These are phyloP conservation scores for Lithospermum erythrorhizon DNA, from an alignment of 257 asterid species.

Conservation along the genomic window DNA sequence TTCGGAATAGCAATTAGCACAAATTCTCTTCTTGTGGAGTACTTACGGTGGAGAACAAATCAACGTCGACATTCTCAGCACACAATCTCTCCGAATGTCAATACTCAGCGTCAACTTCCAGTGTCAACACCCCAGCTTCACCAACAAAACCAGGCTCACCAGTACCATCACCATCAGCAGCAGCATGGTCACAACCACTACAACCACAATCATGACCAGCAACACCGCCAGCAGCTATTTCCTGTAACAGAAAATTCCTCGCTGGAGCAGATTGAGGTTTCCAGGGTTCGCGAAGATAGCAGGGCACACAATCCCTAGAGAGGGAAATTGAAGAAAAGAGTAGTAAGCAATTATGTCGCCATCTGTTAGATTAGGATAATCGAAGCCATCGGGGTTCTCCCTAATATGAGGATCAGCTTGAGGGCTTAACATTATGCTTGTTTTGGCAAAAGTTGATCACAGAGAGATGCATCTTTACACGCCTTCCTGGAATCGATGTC, in stretches of 20 bases:
- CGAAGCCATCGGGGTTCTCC: not conserved
- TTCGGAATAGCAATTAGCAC: constrained; percentile 90
- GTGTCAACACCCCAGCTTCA: constrained; percentile 11
- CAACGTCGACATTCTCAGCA: constrained; percentile 29
- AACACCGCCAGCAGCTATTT: constrained; percentile 22
- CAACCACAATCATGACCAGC: constrained; percentile 2
- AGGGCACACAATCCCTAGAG: constrained; percentile 18
- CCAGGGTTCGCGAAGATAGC: constrained; percentile 22
- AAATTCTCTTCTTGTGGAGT: constrained; percentile 81
- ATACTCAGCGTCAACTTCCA: constrained; percentile 1
- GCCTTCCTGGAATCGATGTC: too few relatives aligned
- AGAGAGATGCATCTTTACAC: too few relatives aligned
- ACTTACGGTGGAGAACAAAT: constrained; percentile 76
- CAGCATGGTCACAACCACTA: constrained; percentile 16
- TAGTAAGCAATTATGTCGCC: not conserved
- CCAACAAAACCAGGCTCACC: constrained; percentile 20
- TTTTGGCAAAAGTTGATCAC: too few relatives aligned
- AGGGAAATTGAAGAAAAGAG: not conserved
- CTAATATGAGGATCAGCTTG: not conserved
- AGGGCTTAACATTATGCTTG: not conserved
- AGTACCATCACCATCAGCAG: constrained; percentile 17
- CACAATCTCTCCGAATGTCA: constrained; percentile 11
- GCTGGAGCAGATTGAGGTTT: constrained; percentile 15
- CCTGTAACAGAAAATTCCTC: constrained; percentile 11
- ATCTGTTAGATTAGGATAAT: not conserved